These are phyloP conservation scores for Vicia faba DNA, from an alignment of 306 rosid species.

Conservation along the genomic window DNA sequence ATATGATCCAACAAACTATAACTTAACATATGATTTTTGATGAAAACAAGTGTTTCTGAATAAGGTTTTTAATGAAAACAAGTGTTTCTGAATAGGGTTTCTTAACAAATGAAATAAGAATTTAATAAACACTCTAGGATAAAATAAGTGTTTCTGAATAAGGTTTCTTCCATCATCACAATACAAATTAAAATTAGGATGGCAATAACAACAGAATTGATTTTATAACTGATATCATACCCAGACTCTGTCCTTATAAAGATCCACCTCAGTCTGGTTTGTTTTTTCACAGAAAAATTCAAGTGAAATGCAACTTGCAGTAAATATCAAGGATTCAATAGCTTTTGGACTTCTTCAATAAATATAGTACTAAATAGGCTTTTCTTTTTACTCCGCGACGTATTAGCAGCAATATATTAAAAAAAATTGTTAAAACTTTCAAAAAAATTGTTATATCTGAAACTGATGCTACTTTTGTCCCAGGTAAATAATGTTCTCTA, in stretches of 20 bases:
- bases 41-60: too few relatives aligned
- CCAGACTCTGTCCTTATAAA: not conserved
- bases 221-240: too few relatives aligned
- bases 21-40: too few relatives aligned
- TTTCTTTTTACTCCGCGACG: not conserved
- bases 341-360: slow-evolving; percentile 1
- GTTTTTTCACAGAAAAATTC: not conserved
- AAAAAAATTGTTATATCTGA: slow-evolving; percentile 18
- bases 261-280: not conserved
- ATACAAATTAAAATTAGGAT: too few relatives aligned
- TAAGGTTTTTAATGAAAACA: too few relatives aligned
- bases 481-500: not conserved
- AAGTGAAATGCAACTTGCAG: not conserved
- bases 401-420: not conserved
- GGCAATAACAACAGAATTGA: too few relatives aligned
- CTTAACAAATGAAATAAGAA: too few relatives aligned
- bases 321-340: not conserved
- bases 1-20: too few relatives aligned
- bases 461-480: slow-evolving; percentile 11
- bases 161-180: too few relatives aligned
- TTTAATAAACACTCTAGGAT: too few relatives aligned
- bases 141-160: too few relatives aligned
- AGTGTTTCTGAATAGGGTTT: too few relatives aligned
- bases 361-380: not conserved
- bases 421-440: not conserved